Evolutionary conservation across 2,329 filamentous ascomycete species (phyloP).

Genomic region (Alternaria brassicae): DNA sequence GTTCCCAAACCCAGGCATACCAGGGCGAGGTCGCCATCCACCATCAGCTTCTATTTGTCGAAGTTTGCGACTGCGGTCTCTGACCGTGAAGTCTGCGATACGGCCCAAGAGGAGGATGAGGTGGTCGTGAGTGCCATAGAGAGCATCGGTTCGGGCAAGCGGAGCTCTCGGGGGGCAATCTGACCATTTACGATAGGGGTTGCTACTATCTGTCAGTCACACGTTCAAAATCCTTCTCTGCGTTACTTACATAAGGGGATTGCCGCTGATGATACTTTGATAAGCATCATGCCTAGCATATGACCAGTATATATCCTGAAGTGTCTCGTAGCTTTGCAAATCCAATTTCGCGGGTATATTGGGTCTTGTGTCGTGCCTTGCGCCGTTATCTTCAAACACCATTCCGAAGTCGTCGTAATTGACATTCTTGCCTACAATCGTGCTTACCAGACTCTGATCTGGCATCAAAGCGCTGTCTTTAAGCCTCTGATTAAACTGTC

Average conservation of each 20-base stretch:
- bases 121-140: slow-evolving; percentile 90
- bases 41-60: slow-evolving; percentile 68
- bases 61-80: slow-evolving; percentile 80
- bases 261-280: slow-evolving; percentile 87
- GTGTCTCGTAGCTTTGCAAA: slow-evolving; percentile 78
- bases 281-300: slow-evolving; percentile 93
- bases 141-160: slow-evolving; percentile 76
- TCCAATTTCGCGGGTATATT: slow-evolving; percentile 57
- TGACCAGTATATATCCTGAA: slow-evolving; percentile 94
- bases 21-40: slow-evolving; percentile 61
- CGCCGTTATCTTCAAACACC: slow-evolving; percentile 51
- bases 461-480: slow-evolving; percentile 57
- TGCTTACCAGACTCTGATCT: slow-evolving; percentile 63
- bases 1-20: slow-evolving; percentile 51
- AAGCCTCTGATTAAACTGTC: slow-evolving; percentile 36
- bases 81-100: slow-evolving; percentile 77
- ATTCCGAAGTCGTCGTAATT: slow-evolving; percentile 66
- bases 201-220: slow-evolving; percentile 58
- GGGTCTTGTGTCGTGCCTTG: slow-evolving; percentile 48
- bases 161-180: slow-evolving; percentile 86
- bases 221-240: neutral
- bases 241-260: slow-evolving; percentile 76
- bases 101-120: slow-evolving; percentile 82
- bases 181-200: slow-evolving; percentile 82
- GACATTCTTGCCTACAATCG: slow-evolving; percentile 64